Evolutionary conservation across 2,329 filamentous ascomycete species (phyloP).

Genomic region (Alternaria solani): DNA sequence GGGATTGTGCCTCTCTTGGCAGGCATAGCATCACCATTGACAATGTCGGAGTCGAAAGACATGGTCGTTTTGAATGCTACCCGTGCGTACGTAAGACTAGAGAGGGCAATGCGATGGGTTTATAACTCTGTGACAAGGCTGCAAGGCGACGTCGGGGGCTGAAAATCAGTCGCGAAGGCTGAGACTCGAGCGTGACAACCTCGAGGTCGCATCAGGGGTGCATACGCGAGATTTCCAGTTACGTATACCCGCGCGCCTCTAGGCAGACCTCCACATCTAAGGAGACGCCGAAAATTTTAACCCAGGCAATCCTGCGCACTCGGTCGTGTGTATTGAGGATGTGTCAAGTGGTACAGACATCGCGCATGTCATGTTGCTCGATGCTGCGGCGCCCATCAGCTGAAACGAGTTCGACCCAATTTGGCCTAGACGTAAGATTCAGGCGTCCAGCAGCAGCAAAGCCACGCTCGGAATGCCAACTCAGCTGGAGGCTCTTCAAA

Average conservation of each 20-base stretch:
- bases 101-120: background rate
- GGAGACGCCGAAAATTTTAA: background rate
- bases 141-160: slow-evolving; percentile 10
- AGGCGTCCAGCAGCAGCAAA: slow-evolving; percentile 4
- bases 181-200: slow-evolving; percentile 11
- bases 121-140: slow-evolving; percentile 8
- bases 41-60: slow-evolving; percentile 11
- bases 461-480: slow-evolving; percentile 2
- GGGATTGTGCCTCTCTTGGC: slow-evolving; percentile 13
- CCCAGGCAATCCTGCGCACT: background rate
- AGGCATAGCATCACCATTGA: background rate
- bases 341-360: background rate
- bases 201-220: slow-evolving; percentile 1
- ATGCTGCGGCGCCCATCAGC: background rate
- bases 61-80: background rate
- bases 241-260: slow-evolving; percentile 3
- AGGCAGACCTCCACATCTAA: background rate
- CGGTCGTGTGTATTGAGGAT: background rate
- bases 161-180: slow-evolving; percentile 9
- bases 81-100: background rate
- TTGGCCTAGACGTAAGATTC: slow-evolving; percentile 6
- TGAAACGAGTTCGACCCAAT: slow-evolving; percentile 12
- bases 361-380: background rate
- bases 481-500: slow-evolving; percentile 1
- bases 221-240: slow-evolving; percentile 3